Conservation (phyloP, 2,329 filamentous ascomycete species). For the Colletotrichum chrysophilum region DNA sequence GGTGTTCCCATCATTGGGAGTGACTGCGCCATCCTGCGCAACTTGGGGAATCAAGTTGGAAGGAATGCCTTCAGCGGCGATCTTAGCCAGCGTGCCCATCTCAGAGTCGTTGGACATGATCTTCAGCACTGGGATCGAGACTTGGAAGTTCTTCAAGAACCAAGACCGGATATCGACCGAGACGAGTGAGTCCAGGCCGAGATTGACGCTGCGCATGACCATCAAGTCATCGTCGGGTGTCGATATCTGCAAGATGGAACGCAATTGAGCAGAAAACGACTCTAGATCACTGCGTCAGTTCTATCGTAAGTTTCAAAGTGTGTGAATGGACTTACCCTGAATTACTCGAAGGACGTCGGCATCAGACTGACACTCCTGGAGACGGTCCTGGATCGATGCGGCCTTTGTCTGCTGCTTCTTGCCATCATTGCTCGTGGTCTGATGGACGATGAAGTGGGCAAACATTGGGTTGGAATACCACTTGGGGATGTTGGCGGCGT, state of each 20-base stretch:
- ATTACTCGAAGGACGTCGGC: neutral
- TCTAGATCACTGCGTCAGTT: neutral
- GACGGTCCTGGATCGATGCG: neutral
- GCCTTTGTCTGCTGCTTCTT: neutral
- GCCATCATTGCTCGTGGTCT: neutral
- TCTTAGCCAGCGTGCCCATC: neutral
- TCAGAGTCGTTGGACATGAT: neutral
- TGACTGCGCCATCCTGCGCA: neutral
- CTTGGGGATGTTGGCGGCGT: neutral
- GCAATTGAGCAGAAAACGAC: neutral
- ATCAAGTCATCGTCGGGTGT: constrained; percentile 5
- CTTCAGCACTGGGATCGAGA: constrained; percentile 48
- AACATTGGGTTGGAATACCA: neutral
- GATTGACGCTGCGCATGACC: constrained; percentile 7
- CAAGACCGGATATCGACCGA: constrained; percentile 45
- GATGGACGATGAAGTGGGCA: neutral
- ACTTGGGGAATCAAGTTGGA: neutral
- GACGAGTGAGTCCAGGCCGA: constrained; percentile 31
- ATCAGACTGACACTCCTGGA: neutral
- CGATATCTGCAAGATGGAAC: constrained; percentile 20
- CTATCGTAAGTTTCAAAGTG: neutral
- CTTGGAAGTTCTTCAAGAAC: constrained; percentile 48
- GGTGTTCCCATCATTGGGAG: neutral
- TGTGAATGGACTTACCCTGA: neutral
- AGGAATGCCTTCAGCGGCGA: neutral